phyloP scores from a whole-genome alignment of 768 basidiomycete species.

The Multifurca ochricompacta region DNA sequence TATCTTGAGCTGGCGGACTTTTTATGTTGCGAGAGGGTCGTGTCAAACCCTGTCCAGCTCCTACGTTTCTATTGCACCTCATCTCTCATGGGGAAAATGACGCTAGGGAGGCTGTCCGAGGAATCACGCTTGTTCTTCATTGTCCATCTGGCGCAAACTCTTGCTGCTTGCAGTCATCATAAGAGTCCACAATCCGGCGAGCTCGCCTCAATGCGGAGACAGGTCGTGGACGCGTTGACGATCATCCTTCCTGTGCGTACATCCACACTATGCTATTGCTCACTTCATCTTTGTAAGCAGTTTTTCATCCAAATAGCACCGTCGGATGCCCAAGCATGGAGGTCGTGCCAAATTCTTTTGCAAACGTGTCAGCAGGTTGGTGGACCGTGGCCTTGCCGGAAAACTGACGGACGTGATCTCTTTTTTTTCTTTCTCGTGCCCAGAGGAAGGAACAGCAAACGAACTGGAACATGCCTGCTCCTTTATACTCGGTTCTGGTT shows the following conservation, averaged over 20 bases:
- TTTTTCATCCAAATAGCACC: conserved; percentile 28
- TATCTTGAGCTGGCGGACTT: conserved; percentile 42
- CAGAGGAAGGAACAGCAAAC: conserved; percentile 15
- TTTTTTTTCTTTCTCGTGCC: background rate
- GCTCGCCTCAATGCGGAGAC: conserved; percentile 34
- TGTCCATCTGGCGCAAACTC: conserved; percentile 37
- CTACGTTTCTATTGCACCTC: conserved; percentile 45
- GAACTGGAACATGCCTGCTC: conserved; percentile 12
- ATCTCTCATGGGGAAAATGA: conserved; percentile 36
- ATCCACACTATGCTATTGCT: background rate
- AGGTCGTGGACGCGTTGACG: conserved; percentile 44
- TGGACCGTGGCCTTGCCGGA: conserved; percentile 7
- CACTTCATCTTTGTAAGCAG: conserved; percentile 21
- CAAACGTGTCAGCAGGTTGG: conserved; percentile 37
- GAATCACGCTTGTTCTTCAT: conserved; percentile 41
- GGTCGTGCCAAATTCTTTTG: conserved; percentile 36
- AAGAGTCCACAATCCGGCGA: conserved; percentile 27
- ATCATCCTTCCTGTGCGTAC: conserved; percentile 40
- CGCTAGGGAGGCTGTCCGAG: conserved; percentile 37
- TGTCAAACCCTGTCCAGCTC: conserved; percentile 38
- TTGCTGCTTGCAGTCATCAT: conserved; percentile 33
- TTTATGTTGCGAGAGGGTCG: conserved; percentile 35
- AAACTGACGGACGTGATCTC: conserved; percentile 4
- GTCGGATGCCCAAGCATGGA: conserved; percentile 28
- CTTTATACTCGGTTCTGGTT: conserved; percentile 7